These are phyloP conservation scores for Aspergillus pseudoterreus DNA, from an alignment of 2,329 filamentous ascomycete species.

Conservation along the genomic window DNA sequence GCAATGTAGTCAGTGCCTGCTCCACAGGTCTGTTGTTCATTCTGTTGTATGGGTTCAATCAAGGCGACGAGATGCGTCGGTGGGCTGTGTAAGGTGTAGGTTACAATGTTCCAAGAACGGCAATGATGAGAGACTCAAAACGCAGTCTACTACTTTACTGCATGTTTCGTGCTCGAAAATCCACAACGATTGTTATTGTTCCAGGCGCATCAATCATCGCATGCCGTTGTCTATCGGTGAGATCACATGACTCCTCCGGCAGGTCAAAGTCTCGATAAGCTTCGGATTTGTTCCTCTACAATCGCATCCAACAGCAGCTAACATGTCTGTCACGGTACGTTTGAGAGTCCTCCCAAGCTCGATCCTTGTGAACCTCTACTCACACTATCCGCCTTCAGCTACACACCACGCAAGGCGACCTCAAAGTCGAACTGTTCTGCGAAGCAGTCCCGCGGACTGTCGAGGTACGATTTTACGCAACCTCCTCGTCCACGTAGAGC, in stretches of 20 bases:
- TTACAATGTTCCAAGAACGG: too few relatives aligned
- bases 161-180: too few relatives aligned
- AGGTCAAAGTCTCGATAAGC: constrained; percentile 1
- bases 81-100: background rate
- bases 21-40: constrained; percentile 73
- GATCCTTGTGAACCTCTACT: background rate
- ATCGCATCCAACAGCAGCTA: background rate
- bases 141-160: too few relatives aligned
- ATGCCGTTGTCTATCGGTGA: too few relatives aligned
- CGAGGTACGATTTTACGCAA: constrained; percentile 53
- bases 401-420: constrained; percentile 81
- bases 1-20: constrained; percentile 66
- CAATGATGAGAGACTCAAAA: too few relatives aligned
- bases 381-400: constrained; percentile 44
- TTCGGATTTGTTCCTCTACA: constrained; percentile 6
- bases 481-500: background rate
- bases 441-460: constrained; percentile 90
- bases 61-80: background rate
- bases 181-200: too few relatives aligned
- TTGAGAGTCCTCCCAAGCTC: background rate
- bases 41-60: constrained; percentile 1
- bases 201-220: too few relatives aligned
- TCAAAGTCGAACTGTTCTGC: constrained; percentile 96
- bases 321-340: constrained; percentile 35
- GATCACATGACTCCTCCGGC: background rate